Percentiles rank a stretch among this genome's conserved stretches.
Evolutionary conservation across 2,329 filamentous ascomycete species (phyloP).

Genomic region (Sclerotinia minor): DNA sequence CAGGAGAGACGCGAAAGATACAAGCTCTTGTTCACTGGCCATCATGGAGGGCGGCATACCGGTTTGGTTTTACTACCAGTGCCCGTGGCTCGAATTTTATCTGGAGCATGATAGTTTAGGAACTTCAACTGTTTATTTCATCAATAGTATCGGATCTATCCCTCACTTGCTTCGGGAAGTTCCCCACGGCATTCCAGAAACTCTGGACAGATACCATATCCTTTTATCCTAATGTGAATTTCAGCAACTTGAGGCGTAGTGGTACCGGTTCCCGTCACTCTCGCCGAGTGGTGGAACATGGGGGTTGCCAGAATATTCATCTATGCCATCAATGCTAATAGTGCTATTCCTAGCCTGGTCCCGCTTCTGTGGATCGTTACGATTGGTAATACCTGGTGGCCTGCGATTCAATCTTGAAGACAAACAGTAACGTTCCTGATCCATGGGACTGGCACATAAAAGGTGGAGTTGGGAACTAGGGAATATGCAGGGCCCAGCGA

Average conservation of each 20-base stretch:
- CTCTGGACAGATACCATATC: conserved; percentile 44
- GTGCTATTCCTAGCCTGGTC: conserved; percentile 44
- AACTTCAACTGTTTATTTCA: conserved; percentile 36
- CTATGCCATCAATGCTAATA: conserved; percentile 44
- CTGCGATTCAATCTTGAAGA: conserved; percentile 41
- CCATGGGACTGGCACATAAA: conserved; percentile 50
- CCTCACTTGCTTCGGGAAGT: conserved; percentile 46
- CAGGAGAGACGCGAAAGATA: background rate
- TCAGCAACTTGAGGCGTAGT: conserved; percentile 44
- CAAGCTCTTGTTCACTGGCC: background rate
- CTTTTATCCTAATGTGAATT: conserved; percentile 45
- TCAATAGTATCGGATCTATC: conserved; percentile 38
- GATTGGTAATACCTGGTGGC: conserved; percentile 43
- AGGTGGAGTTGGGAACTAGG: conserved; percentile 31
- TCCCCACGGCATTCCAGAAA: conserved; percentile 48
- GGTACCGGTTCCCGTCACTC: conserved; percentile 44
- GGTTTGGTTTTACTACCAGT: background rate
- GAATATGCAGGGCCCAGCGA: conserved; percentile 32
- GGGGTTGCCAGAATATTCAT: conserved; percentile 42
- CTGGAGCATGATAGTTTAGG: background rate
- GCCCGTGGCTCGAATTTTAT: background rate
- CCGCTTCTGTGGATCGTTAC: conserved; percentile 29
- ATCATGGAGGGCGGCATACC: conserved; percentile 10
- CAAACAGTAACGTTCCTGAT: conserved; percentile 46
- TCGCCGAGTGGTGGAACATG: conserved; percentile 44